Evolutionary conservation across 805 yeast genomes (phyloP).

Genomic region (Wickerhamiella azyma): DNA sequence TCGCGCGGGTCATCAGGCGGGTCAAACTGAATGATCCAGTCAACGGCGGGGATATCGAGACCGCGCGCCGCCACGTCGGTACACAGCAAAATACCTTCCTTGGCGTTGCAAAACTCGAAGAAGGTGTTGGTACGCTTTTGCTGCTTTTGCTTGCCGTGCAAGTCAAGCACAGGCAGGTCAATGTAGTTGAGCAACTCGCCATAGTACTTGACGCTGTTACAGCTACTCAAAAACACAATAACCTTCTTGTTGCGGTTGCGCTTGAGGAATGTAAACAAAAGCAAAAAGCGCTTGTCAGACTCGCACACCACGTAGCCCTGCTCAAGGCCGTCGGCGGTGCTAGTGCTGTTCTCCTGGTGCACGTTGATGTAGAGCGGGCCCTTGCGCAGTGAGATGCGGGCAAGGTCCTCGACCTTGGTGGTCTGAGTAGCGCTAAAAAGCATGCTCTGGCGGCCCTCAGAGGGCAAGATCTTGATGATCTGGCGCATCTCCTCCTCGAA

Average conservation of each 20-base stretch:
- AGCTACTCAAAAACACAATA: conserved; percentile 89
- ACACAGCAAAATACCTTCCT: conserved; percentile 81
- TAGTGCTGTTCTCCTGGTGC: conserved; percentile 63
- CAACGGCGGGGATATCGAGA: conserved; percentile 94
- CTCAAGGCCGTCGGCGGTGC: conserved; percentile 94
- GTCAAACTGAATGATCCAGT: conserved; percentile 97
- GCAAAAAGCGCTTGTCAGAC: conserved; percentile 80
- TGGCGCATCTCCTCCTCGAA: conserved; percentile 99
- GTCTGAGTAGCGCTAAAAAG: conserved; percentile 98
- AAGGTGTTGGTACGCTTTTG: conserved; percentile 97
- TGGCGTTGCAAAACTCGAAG: conserved; percentile 95
- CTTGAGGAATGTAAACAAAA: conserved; percentile 84
- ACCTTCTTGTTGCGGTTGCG: conserved; percentile 76
- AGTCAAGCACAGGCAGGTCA: conserved; percentile 88
- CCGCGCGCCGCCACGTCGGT: conserved; percentile 99
- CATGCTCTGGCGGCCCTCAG: conserved; percentile 90
- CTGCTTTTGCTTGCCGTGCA: conserved; percentile 97
- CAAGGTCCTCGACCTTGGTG: conserved; percentile 95
- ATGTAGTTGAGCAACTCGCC: conserved; percentile 91
- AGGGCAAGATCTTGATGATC: conserved; percentile 84
- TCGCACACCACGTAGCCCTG: conserved; percentile 98
- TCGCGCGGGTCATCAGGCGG: conserved; percentile 99
- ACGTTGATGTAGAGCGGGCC: conserved; percentile 93
- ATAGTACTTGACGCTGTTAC: conserved; percentile 93
- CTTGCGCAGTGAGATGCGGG: conserved; percentile 85